Evolutionary conservation across 257 asterid species (phyloP), one percentile per base, ranked within the genome.

Genomic region (Eucommia ulmoides): DNA sequence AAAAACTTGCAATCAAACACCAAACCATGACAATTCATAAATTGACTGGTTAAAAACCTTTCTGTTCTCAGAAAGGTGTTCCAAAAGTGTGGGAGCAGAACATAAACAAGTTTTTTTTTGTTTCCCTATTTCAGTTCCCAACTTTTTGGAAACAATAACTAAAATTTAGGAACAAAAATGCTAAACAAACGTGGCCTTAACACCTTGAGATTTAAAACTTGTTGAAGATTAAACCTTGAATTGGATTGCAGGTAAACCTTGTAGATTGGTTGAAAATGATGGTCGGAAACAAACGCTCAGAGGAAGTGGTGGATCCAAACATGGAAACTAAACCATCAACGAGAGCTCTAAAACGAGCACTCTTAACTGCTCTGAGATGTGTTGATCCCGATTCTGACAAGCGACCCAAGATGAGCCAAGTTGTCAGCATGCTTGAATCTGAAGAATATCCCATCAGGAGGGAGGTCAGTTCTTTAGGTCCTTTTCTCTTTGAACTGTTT

Each of bases 321-420:
- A 80, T 89, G 15, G 96, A 78, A 26, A 61, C 69, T 8, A 78
- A 80, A 67, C 98, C 98, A 21, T 81, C 98, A 16, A 89, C 88
- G 17, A 65, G 96, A 59, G 88, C 93, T 57, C 93, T 89, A 45
- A 89, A 89, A 67, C 68, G 94, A 68, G 92, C 94, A 21, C 94
- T 91, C 33, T 66, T 83, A 77, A 85, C 96, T 52, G 99, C 96
- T 66, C 62, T 89, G 66, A 71, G 96, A 67, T 89, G 98, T 29
- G 98, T 89, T n/a, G 98, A 89, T 63, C 98, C 96, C 16, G 98
- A 85, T 76, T 85, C 98, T 18, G 93, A 89, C 74, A 85, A 89
- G 76, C 75, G 98, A 50, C 96, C 98, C 0, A 80, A 76, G 72
- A 89, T 89, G 98, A 80, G 84, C 69, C 96, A 82, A 66, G 96